Evolutionary conservation across 352 stramenopile species (phyloP), one percentile per base, ranked within the genome.

Genomic region (Saprolegnia diclina): DNA sequence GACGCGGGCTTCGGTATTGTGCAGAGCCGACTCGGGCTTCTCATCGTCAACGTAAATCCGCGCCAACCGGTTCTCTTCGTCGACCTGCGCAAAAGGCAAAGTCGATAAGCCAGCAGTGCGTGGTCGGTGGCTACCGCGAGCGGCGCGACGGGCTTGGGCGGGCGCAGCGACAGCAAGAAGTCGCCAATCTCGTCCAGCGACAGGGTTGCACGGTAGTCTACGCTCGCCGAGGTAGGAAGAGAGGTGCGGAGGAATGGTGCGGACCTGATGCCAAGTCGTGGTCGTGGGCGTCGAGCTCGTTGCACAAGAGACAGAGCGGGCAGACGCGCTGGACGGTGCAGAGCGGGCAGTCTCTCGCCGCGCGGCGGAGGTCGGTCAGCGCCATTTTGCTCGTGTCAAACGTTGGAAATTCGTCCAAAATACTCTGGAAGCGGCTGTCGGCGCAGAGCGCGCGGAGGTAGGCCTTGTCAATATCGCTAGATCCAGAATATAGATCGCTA

Each of bases 381-480:
- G 14, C 54, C 18, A 59, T 11, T 6, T 77, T 37, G 61, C 82
- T 90, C 56, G 77, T 65, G 32, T 90, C 83, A 61, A 85, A 92
- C 3, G 83, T 88, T 45, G 87, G 82, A 29, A 90, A 67, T 55
- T 93, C 83, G 45, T 83, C 44, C 2, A 93, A 66, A 1, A 89
- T 71, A 63, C 70, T 77, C 9, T 81, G 22, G 72, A 56, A 79
- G 0, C 74, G 76, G 4, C 73, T 73, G 48, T 93, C 80, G 13
- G 79, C 80, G 32, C 82, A 77, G 10, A 85, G 64, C 7, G 82
- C 81, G 19, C 82, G 81, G 40, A 78, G 67, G 35, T 83, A 90
- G 4, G 76, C 81, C 26, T 89, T 81, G 21, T 77, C 78, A 56
- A 91, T 26, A 19, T 65, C 78, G 48, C 90, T 29, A 37, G n/a